Evolutionary conservation across 2,329 filamentous ascomycete species (phyloP), one percentile per base, ranked within the genome.

Genomic region (Elsinoe fawcettii): DNA sequence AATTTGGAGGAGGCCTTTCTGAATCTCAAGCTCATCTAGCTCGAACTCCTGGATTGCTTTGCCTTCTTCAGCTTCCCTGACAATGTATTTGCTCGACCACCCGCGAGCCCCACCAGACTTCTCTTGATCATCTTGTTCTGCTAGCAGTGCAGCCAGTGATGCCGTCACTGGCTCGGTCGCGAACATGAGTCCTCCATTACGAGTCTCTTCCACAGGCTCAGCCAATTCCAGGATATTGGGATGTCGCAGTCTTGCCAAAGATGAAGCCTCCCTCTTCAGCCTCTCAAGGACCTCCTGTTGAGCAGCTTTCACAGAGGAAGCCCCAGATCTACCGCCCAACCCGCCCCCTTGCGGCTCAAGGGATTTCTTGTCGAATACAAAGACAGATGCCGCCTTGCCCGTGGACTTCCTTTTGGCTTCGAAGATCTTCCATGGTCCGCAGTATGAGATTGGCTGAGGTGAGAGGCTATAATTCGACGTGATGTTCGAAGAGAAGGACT

Each of bases 371-470:
- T 99, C 93, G 70, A 96, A 96, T 63, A 97, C 85, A 67, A 97
- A 99, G 63, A 97, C 85, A 14, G 91, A 96, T 57, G 86, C 93
- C 6, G 85, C 73, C 70, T 93, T 95, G 63, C 88, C 89, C 0
- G 90, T 96, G 27, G 87, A 90, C 74, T 96, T 97, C 75, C 95
- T 95, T 77, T 95, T 97, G 59, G 88, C 91, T 75, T 96, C 91
- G 79, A 92, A 92, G 67, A 99, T 93, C 76, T 90, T 95, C 93
- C 93, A 99, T 59, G 91, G 89, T 16, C 93, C 93, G 14, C 91
- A 88, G 55, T 83, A 83, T 54, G 90, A 87, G n/a, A 83, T 86
- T 9, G 87, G 82, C 59, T 82, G 83, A 23, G 85, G 79, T 20
- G 89, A 86, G 63, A 97, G 79, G 64, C 87, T 83, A 74, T 99